Base-by-base conservation (phyloP, 257 asterid species). In the Solanum bukasovii region DNA sequence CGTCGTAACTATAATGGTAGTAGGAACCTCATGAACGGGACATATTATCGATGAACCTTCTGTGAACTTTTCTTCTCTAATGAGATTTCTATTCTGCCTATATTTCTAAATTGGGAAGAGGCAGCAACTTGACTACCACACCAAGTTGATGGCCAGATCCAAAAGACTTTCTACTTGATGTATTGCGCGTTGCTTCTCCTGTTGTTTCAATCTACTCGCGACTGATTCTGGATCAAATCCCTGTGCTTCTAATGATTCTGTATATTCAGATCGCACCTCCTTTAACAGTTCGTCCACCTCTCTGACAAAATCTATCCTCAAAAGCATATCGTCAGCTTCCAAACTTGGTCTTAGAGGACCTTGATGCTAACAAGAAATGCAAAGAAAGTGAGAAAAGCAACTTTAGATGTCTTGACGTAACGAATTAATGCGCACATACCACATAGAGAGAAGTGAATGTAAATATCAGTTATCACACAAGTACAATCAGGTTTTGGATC, bases 171-270 rank as follows among this genome's bases (percentile, higher is more conserved):
- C 93, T 4, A 96, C 99, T 92, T 92, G 98, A 88, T 70, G 90
- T 74, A 97, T 94, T 63, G 96, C 94, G 72, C 96, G 90, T 90
- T 95, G 98, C 89, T 97, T 97, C 93, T 96, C 99, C 89, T 97
- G 98, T 88, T 93, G 96, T 90, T 96, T 97, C 82, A 97, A 90
- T 91, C 94, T 88, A 88, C 84, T 91, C 4, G 96, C 99, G 29
- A 96, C 98, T 31, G 98, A 89, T 91, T 94, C 96, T 34, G 99
- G 94, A 89, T 96, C 99, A 14, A 95, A 89, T 59, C 93, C 93
- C 88, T 89, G 91, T 25, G 92, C n/a, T 75, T 87, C 88, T 87
- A 88, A 86, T 81, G 92, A 90, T 88, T 91, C 91, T 9, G 71
- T 35, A n/a, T 92, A 92, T 89, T 92, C 91, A 27, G 88, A 49